Evolutionary conservation across 345 rosid species (phyloP), one percentile per base, ranked within the genome.

Genomic region (Brassica carinata): DNA sequence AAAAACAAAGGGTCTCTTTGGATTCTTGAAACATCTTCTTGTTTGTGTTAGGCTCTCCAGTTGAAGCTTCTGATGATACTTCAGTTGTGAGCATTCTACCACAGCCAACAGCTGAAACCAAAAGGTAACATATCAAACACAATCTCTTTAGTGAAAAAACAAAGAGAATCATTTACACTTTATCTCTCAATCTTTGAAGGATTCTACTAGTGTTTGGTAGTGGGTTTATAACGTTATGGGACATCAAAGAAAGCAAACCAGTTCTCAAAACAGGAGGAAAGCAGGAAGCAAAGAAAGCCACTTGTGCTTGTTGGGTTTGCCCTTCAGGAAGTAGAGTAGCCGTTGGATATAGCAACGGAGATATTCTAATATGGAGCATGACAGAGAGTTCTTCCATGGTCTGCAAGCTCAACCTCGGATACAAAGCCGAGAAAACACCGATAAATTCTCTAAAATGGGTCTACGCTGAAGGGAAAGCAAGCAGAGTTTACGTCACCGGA

Each of bases 301-400:
- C 98, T 45, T 87, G 89, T 66, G 97, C 97, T 51, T 88, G 97
- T 67, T 95, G 98, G 99, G 92, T 86, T 51, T 95, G 99, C 43
- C 94, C 97, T 19, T 64, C 82, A 72, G 98, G 98, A 80, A 91
- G 87, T 86, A 95, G 85, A 88, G 88, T 90, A 80, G 89, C 86
- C 30, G 87, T 92, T 77, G 98, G 99, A 19, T 95, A 91, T 82
- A 90, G 81, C 69, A 92, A 84, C 34, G 99, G 98, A 5, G 99
- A 95, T 34, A 88, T 95, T 73, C 81, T 84, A 15, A 83, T 91
- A 53, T 93, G 97, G 96, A 87, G 86, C 77, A 76, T 90, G 3
- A 15, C 82, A 11, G 94, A 89, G 48, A 76, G 65, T 40, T 80
- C 57, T 67, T 48, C 85, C 70, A 94, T 91, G 38, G 31, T 79